Base-by-base conservation (phyloP, 768 basidiomycete species). In the Lentinula raphanica region DNA sequence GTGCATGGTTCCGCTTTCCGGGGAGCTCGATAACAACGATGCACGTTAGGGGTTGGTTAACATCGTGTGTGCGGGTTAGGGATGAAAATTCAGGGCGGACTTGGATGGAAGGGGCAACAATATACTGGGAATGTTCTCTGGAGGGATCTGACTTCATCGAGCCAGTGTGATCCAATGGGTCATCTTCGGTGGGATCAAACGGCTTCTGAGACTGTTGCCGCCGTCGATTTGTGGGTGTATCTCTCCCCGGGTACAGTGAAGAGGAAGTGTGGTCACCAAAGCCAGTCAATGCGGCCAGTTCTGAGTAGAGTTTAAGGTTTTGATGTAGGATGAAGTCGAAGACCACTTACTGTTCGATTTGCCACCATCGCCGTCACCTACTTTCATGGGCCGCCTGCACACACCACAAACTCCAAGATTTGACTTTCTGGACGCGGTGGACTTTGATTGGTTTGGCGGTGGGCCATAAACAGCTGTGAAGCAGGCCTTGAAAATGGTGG, bases 391-490 rank as follows among this genome's bases (percentile, higher is more conserved):
- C 31, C 94, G 82, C 64, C 97, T 81, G 69, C 97, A 99, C 2
- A 98, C 94, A 38, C 97, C 97, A 64, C 97, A 99, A 17, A 99
- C 92, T 19, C 97, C 97, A 23, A 97, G 76, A 67, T 92, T 88
- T 46, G 90, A 77, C 73, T 90, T 85, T 70, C 84, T 76, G 27
- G 88, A 79, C 6, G 83, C 69, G 53, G 84, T 69, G 50, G 79
- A 73, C 64, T 74, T 82, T 32, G 75, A 76, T 64, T 81, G 79
- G 59, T 70, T 79, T 13, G 87, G 85, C 11, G 89, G 87, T 5
- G 92, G 92, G 13, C 95, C 96, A 71, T 99, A 99, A 3, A 98
- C 96, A 5, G 94, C 93, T 15, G 87, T 91, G 70, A 98, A 98
- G 72, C 97, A 99, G 15, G 94, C 96, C 90, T 96, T 54, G 17